phyloP scores from a whole-genome alignment of 2,329 filamentous ascomycete species.

The Monosporascus ibericus region DNA sequence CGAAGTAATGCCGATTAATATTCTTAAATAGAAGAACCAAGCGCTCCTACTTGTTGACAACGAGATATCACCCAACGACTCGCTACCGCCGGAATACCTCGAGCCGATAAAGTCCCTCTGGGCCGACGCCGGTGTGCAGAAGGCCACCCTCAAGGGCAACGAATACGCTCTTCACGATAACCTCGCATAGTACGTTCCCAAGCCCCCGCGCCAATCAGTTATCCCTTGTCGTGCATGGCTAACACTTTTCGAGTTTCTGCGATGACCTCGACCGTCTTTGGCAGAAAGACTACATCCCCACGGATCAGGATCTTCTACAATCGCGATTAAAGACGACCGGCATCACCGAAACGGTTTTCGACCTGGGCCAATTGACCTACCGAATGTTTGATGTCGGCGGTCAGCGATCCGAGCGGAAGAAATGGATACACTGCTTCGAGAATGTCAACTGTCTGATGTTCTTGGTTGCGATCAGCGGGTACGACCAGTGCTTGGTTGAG shows the following conservation, averaged over 20 bases:
- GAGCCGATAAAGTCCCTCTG: slow-evolving; percentile 79
- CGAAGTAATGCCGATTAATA: slow-evolving; percentile 5
- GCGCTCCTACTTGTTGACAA: slow-evolving; percentile 70
- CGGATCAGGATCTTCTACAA: slow-evolving; percentile 89
- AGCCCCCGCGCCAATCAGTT: not conserved
- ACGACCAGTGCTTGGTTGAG: slow-evolving; percentile 93
- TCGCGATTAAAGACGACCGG: slow-evolving; percentile 88
- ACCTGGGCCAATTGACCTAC: slow-evolving; percentile 86
- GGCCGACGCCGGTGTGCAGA: slow-evolving; percentile 75
- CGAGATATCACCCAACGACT: slow-evolving; percentile 77
- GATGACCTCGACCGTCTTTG: slow-evolving; percentile 70
- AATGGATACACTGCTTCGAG: slow-evolving; percentile 96
- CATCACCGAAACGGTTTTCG: slow-evolving; percentile 92
- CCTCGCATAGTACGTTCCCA: slow-evolving; percentile 69
- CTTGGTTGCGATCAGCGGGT: slow-evolving; percentile 90
- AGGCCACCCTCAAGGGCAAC: slow-evolving; percentile 88
- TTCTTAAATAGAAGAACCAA: slow-evolving; percentile 60
- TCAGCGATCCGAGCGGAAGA: slow-evolving; percentile 88
- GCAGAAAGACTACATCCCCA: slow-evolving; percentile 73
- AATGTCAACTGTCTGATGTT: slow-evolving; percentile 90
- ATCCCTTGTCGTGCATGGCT: slow-evolving; percentile 8
- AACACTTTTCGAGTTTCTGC: slow-evolving; percentile 63
- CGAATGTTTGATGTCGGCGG: slow-evolving; percentile 96
- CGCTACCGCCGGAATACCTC: slow-evolving; percentile 71
- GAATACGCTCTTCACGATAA: slow-evolving; percentile 97